Percentiles rank a stretch among this genome's conserved stretches.
These are phyloP conservation scores for Lathyrus sativus DNA, from an alignment of 306 rosid species.

Conservation along the genomic window DNA sequence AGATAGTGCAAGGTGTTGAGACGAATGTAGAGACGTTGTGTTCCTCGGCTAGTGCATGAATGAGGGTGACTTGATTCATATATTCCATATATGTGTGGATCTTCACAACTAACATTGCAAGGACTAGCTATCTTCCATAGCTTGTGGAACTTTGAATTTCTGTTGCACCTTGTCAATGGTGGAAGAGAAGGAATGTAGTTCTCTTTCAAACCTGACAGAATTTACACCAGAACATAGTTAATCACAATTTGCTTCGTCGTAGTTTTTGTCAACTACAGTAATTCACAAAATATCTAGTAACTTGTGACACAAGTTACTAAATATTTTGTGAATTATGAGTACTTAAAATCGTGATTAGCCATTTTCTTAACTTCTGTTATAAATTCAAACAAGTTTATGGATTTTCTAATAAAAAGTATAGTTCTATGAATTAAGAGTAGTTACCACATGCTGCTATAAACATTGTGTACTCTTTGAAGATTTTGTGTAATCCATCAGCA, in stretches of 20 bases:
- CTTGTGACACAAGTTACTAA: too few species aligned
- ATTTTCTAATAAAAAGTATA: too few species aligned
- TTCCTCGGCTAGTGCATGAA: constrained; percentile 84
- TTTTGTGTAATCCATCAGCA: constrained; percentile 55
- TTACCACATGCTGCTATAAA: constrained; percentile 74
- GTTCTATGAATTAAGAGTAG: not conserved
- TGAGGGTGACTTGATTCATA: constrained; percentile 61
- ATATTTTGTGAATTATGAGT: too few species aligned
- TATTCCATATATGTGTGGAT: constrained; percentile 45
- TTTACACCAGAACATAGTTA: not conserved
- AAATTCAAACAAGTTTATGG: too few species aligned
- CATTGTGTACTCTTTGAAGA: constrained; percentile 63
- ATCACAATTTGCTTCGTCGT: too few species aligned
- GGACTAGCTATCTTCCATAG: constrained; percentile 84
- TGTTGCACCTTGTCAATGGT: constrained; percentile 79
- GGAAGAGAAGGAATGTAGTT: constrained; percentile 83
- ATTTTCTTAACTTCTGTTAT: too few species aligned
- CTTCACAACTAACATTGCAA: constrained; percentile 61
- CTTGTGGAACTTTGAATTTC: constrained; percentile 65
- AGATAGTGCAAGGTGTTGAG: constrained; percentile 77
- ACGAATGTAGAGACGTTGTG: constrained; percentile 96
- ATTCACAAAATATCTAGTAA: too few species aligned
- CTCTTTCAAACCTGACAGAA: constrained; percentile 65
- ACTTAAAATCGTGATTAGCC: too few species aligned
- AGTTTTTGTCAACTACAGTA: too few species aligned